A percentile compares a stretch with the other conserved stretches of the same genome.
Conservation (phyloP, 306 rosid genomes). For the Castanea mollissima region DNA sequence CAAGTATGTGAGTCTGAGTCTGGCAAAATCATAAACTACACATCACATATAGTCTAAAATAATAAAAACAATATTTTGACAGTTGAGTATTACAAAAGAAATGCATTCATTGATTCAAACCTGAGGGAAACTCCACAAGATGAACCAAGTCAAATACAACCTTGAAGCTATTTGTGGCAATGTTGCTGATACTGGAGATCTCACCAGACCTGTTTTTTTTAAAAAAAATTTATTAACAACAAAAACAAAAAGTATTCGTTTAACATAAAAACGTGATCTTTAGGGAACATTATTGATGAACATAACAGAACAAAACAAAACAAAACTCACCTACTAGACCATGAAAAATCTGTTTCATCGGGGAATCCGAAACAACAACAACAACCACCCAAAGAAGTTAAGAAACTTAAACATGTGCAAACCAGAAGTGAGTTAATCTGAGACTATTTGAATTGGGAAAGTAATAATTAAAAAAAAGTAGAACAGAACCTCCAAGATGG, state of each 20-base stretch:
- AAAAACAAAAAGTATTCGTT: slow-evolving; percentile 6
- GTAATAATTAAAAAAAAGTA: too few species aligned
- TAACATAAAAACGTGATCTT: slow-evolving; percentile 1
- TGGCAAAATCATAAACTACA: slow-evolving; percentile 31
- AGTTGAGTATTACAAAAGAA: not conserved
- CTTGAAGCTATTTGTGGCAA: slow-evolving; percentile 82
- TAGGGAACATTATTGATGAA: not conserved
- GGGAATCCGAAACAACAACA: slow-evolving; percentile 16
- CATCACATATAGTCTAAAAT: not conserved
- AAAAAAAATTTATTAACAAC: not conserved
- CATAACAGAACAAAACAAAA: not conserved
- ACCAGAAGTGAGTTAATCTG: not conserved
- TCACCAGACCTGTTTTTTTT: slow-evolving; percentile 56
- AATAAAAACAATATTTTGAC: not conserved
- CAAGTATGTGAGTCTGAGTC: slow-evolving; percentile 57
- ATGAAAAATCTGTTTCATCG: slow-evolving; percentile 68
- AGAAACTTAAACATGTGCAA: not conserved
- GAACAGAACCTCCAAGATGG: slow-evolving; percentile 60
- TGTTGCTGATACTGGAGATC: slow-evolving; percentile 83
- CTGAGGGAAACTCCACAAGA: slow-evolving; percentile 89
- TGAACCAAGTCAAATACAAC: slow-evolving; percentile 73
- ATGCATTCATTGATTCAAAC: slow-evolving; percentile 24
- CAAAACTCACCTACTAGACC: slow-evolving; percentile 75
- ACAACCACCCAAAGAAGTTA: not conserved
- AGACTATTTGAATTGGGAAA: not conserved